Evolutionary conservation across 768 basidiomycete species (phyloP), one percentile per base, ranked within the genome.

Genomic region (Exidia glandulosa): DNA sequence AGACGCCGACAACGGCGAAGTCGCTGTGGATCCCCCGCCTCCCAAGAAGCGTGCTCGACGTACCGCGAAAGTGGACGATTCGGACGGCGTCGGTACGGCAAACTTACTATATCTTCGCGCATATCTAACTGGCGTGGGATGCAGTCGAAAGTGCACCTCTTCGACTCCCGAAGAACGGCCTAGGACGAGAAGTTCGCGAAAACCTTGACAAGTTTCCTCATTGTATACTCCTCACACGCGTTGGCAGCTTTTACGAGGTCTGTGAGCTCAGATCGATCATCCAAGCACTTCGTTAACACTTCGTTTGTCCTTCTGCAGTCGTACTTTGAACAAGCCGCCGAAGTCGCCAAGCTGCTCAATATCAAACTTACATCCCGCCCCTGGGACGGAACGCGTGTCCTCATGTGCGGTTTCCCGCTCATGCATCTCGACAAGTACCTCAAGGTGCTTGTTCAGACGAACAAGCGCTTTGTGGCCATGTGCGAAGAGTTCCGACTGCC

Each of bases 221-320:
- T 65, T 94, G 93, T 68, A 78, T 96, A 31, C 76, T 97, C 29
- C 79, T 98, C 19, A 97, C 94, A 7, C 83, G 91, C 58, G 93
- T 97, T 12, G 94, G 94, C 14, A 87, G 92, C 66, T 97, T 97
- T 71, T 97, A 95, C 68, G 94, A 97, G 81, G 94, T 91, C 10
- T 29, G 50, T 27, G 19, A 48, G 6, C 23, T 9, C 6, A 36
- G 7, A 14, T 10, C 12, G 16, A 6, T 19, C 41, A 6, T 13
- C 41, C 41, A 69, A 41, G 74, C 25, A 6, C 2, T 54, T 3
- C 30, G n/a, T 33, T 16, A 33, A 23, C 56, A 16, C 14, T 14
- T 59, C 27, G 14, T 27, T 59, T 48, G 3, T 5, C 25, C 32
- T 56, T 14, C 27, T 9, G 58, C 37, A 97, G 94, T 94, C 94